Evolutionary conservation across 768 basidiomycete species (phyloP).

Genomic region (Suillus subalutaceus): DNA sequence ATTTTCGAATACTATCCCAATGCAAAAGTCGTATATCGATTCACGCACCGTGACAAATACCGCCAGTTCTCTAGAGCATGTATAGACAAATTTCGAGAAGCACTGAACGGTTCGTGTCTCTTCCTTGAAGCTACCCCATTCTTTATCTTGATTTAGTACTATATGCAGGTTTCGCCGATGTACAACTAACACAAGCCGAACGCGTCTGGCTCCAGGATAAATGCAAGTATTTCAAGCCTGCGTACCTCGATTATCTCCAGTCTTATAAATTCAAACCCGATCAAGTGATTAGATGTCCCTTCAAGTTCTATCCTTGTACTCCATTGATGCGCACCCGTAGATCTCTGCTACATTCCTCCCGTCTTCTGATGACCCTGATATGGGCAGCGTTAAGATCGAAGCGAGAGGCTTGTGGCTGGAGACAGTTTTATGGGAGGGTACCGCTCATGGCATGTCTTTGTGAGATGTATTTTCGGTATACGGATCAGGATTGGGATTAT

Average conservation of each 20-base stretch:
- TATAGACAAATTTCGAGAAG: constrained; percentile 41
- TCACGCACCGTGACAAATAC: constrained; percentile 74
- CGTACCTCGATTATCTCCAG: constrained; percentile 79
- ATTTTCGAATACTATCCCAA: constrained; percentile 78
- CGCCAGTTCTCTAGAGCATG: constrained; percentile 58
- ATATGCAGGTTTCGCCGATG: constrained; percentile 63
- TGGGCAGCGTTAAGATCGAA: constrained; percentile 74
- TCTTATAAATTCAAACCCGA: constrained; percentile 72
- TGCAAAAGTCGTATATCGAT: constrained; percentile 69
- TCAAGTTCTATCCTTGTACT: background rate
- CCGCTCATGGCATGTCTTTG: constrained; percentile 92
- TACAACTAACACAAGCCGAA: constrained; percentile 65
- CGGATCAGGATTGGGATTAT: constrained; percentile 81
- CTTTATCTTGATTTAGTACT: constrained; percentile 22
- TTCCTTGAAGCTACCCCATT: background rate
- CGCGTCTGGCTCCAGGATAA: constrained; percentile 60
- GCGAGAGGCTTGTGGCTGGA: constrained; percentile 76
- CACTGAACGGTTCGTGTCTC: constrained; percentile 59
- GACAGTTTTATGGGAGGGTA: constrained; percentile 92
- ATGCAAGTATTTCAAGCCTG: constrained; percentile 73
- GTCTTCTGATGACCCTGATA: constrained; percentile 45
- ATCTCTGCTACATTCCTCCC: constrained; percentile 69
- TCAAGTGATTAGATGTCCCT: constrained; percentile 13
- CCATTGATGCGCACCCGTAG: constrained; percentile 36
- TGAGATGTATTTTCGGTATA: constrained; percentile 82